Evolutionary conservation across 768 basidiomycete species (phyloP).

Genomic region (Hericium erinaceus): DNA sequence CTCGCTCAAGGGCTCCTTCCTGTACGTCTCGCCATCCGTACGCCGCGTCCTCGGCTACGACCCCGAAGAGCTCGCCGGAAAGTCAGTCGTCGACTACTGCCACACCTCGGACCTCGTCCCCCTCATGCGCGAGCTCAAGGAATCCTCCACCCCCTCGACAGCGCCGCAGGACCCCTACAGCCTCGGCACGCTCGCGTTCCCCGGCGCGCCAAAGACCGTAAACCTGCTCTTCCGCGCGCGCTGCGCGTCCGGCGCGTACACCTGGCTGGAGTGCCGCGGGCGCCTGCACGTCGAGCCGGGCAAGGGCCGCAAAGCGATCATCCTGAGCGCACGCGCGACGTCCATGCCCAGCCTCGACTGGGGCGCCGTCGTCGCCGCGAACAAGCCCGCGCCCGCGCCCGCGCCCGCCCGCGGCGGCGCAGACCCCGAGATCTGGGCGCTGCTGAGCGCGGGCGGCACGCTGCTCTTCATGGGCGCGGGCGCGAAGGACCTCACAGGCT

Average conservation of each 20-base stretch:
- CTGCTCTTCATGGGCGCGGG: conserved; percentile 42
- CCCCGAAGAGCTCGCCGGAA: conserved; percentile 74
- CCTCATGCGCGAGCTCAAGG: conserved; percentile 87
- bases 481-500: conserved; percentile 58
- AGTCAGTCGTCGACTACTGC: conserved; percentile 69
- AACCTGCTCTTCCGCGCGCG: conserved; percentile 81
- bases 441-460: conserved; percentile 34
- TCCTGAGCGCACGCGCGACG: conserved; percentile 74
- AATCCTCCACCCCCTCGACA: conserved; percentile 29
- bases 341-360: conserved; percentile 57
- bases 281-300: conserved; percentile 86
- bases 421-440: conserved; percentile 45
- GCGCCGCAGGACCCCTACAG: conserved; percentile 5
- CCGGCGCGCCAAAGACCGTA: conserved; percentile 42
- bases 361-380: conserved; percentile 43
- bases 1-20: conserved; percentile 84
- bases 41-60: conserved; percentile 76
- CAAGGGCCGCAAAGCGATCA: conserved; percentile 90
- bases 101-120: conserved; percentile 88
- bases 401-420: background rate
- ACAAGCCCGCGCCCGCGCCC: conserved; percentile 29
- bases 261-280: conserved; percentile 91
- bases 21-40: conserved; percentile 85
- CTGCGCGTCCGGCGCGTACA: conserved; percentile 53
- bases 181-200: conserved; percentile 1